Evolutionary conservation across 352 stramenopile genomes (phyloP).

Genomic region (Phytophthora litchii): DNA sequence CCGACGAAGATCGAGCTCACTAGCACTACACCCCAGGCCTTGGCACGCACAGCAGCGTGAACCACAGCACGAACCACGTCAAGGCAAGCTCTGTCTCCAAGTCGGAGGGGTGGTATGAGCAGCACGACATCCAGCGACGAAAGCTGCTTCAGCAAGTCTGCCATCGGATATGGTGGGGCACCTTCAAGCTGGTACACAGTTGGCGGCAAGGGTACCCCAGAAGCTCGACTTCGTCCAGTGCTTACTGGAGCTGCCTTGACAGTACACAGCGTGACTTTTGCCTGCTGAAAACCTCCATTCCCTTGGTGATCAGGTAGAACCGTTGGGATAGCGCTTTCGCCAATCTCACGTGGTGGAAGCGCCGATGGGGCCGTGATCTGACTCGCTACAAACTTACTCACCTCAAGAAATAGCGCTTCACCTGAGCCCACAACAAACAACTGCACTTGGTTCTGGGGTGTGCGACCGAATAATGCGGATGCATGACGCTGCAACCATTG

Average conservation of each 20-base stretch:
- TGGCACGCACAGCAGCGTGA: conserved; percentile 47
- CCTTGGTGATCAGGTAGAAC: conserved; percentile 21
- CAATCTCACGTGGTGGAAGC: conserved; percentile 31
- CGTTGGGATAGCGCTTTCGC: conserved; percentile 57
- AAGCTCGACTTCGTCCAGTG: conserved; percentile 13
- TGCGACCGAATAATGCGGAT: conserved; percentile 46
- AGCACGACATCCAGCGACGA: conserved; percentile 70
- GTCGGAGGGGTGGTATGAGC: conserved; percentile 68
- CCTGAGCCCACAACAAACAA: conserved; percentile 81
- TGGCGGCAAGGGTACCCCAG: conserved; percentile 11
- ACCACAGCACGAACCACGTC: conserved; percentile 64
- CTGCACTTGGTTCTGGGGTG: conserved; percentile 72
- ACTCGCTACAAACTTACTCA: conserved; percentile 63
- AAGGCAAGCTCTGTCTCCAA: conserved; percentile 53
- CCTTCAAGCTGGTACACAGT: conserved; percentile 54
- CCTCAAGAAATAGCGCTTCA: conserved; percentile 70
- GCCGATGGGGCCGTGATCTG: conserved; percentile 62
- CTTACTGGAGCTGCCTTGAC: conserved; percentile 52
- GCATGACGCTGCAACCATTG: conserved; percentile 58
- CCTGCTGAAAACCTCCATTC: conserved; percentile 42
- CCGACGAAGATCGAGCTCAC: conserved; percentile 72
- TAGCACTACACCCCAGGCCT: conserved; percentile 77
- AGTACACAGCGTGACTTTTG: conserved; percentile 75
- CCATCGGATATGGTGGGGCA: conserved; percentile 48
- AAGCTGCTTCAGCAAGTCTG: conserved; percentile 61